A percentile compares a stretch with the other conserved stretches of the same genome.
Conservation (phyloP, 208 protist species). For the Acanthamoeba healyi region DNA sequence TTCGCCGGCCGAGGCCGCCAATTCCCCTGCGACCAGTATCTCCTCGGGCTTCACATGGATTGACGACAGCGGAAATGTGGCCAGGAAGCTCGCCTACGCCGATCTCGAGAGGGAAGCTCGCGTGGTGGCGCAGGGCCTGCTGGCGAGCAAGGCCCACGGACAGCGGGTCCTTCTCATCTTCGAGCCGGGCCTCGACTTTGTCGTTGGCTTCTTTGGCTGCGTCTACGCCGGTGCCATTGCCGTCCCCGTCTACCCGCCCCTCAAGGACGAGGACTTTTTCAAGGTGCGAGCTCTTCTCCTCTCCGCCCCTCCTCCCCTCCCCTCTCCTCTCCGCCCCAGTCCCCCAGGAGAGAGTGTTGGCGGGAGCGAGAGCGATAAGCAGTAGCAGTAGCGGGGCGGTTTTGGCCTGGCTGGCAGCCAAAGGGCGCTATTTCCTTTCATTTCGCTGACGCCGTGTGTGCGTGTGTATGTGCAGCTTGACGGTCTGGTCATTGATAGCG, state of each 20-base stretch:
- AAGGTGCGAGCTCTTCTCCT: conserved; percentile 11
- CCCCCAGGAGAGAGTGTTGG: not conserved
- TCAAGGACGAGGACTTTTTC: conserved; percentile 44
- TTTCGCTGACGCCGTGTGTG: not conserved
- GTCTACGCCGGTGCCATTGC: conserved; percentile 44
- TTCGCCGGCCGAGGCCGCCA: not conserved
- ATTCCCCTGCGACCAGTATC: not conserved
- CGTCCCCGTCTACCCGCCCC: conserved; percentile 25
- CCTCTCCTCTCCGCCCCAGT: not conserved
- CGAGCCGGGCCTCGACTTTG: conserved; percentile 21
- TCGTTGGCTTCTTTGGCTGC: conserved; percentile 52
- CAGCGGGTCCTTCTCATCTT: conserved; percentile 41
- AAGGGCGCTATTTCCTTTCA: too few relatives aligned
- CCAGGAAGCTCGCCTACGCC: not conserved
- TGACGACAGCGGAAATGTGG: conserved; percentile 37
- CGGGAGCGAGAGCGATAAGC: too few relatives aligned
- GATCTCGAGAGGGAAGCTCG: conserved; percentile 33
- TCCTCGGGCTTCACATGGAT: conserved; percentile 54
- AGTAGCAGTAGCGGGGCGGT: too few relatives aligned
- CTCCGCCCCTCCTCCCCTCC: not conserved
- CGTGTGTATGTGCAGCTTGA: not conserved
- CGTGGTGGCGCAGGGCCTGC: not conserved
- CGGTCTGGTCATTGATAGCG: conserved; percentile 25
- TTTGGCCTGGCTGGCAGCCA: too few relatives aligned
- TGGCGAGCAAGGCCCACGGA: not conserved